Percentiles rank a stretch among this genome's conserved stretches.
Evolutionary conservation across 495 filamentous ascomycete species (phyloP).

Genomic region (Aspergillus ostianus): DNA sequence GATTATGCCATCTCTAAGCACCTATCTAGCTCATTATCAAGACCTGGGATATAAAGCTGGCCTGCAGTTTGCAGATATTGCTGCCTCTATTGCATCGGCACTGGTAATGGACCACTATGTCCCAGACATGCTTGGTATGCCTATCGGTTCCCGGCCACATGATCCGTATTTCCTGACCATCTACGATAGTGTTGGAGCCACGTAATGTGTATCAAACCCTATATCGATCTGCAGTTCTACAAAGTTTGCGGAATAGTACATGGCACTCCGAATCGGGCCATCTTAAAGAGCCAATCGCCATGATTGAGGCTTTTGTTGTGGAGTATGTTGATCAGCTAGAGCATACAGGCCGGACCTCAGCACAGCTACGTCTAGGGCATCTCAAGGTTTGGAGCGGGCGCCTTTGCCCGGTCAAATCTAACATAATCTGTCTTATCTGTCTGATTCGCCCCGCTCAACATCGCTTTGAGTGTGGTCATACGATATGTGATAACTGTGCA

Average conservation of each 20-base stretch:
- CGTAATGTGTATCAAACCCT: conserved; percentile 1
- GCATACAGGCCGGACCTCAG: neutral
- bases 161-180: neutral
- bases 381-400: neutral
- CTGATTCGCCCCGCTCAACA: conserved; percentile 5
- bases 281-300: neutral
- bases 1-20: neutral
- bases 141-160: neutral
- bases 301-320: too few species aligned
- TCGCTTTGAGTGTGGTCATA: conserved; percentile 2
- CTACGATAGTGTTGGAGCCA: neutral
- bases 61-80: neutral
- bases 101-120: conserved; percentile 9
- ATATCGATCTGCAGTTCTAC: conserved; percentile 1
- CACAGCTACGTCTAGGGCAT: too few species aligned
- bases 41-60: conserved; percentile 4
- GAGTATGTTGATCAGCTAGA: conserved; percentile 4
- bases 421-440: conserved; percentile 5
- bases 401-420: neutral
- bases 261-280: neutral
- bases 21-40: conserved; percentile 3
- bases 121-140: conserved; percentile 5
- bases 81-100: conserved; percentile 2
- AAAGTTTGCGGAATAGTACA: neutral
- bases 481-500: conserved; percentile 4